Conservation (phyloP, 257 asterid genomes). For the Vinca minor region DNA sequence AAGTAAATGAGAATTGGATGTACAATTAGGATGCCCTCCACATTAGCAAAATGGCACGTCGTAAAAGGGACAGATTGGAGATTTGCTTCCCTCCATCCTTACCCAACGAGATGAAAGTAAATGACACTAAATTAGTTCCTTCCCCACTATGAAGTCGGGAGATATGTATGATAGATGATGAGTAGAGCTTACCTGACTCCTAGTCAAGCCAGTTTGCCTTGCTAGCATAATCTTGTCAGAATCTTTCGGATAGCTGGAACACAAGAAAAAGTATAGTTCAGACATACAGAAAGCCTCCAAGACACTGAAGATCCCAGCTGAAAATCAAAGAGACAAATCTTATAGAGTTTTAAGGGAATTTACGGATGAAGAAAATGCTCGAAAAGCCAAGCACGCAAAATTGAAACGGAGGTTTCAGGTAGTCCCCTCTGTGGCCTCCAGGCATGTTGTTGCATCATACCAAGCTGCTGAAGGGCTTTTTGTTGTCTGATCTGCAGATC, state of each 20-base stretch:
- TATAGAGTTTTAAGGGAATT: constrained; percentile 19
- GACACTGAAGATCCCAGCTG: not conserved
- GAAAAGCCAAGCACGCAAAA: constrained; percentile 87
- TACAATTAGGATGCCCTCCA: too few species aligned
- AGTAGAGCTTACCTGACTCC: constrained; percentile 61
- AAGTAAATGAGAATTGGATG: too few species aligned
- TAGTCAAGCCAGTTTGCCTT: constrained; percentile 82
- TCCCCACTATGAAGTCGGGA: too few species aligned
- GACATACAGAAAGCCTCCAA: not conserved
- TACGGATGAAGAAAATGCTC: constrained; percentile 95
- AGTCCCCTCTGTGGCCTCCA: constrained; percentile 97
- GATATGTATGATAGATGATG: not conserved
- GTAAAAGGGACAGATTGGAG: too few species aligned
- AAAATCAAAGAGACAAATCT: too few species aligned
- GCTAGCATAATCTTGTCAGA: constrained; percentile 86
- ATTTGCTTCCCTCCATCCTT: too few species aligned
- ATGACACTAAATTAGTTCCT: too few species aligned
- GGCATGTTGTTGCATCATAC: constrained; percentile 77
- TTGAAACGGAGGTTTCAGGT: constrained; percentile 69
- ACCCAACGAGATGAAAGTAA: too few species aligned
- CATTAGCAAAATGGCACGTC: too few species aligned
- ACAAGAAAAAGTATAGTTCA: not conserved
- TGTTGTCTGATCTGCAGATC: constrained; percentile 73
- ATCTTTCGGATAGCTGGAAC: constrained; percentile 80
- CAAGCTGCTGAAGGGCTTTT: constrained; percentile 79